phyloP scores from a whole-genome alignment of 2,329 filamentous ascomycete species.

The Tolypocladium paradoxum region DNA sequence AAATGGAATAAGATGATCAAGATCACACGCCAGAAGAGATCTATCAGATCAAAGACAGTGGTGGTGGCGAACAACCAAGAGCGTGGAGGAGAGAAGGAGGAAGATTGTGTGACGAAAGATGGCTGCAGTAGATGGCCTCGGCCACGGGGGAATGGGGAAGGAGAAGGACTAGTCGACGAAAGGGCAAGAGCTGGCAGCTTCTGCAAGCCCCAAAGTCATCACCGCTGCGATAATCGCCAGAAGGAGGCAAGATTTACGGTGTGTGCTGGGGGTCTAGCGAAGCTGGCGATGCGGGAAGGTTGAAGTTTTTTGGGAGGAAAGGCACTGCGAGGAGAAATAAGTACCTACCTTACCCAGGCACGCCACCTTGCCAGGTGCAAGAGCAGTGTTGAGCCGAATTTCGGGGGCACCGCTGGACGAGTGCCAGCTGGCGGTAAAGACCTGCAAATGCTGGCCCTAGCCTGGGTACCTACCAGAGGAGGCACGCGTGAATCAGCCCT shows the following conservation, averaged over 20 bases:
- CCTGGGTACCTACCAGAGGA: too few relatives aligned
- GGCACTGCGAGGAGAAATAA: neutral
- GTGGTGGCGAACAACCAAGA: constrained; percentile 10
- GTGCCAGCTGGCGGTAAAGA: neutral
- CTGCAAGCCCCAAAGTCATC: constrained; percentile 6
- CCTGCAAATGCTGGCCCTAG: neutral
- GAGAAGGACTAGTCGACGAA: constrained; percentile 5
- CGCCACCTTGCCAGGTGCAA: neutral
- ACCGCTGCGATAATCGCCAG: constrained; percentile 8
- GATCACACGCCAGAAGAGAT: constrained; percentile 16
- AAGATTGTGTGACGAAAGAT: constrained; percentile 1
- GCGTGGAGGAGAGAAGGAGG: constrained; percentile 3
- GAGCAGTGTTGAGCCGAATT: neutral
- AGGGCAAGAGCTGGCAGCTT: constrained; percentile 16
- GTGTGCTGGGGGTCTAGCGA: constrained; percentile 10
- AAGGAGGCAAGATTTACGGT: constrained; percentile 12
- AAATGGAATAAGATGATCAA: constrained; percentile 12
- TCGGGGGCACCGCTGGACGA: neutral
- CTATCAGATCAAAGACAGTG: constrained; percentile 17
- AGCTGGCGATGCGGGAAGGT: constrained; percentile 2
- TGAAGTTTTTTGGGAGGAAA: neutral
- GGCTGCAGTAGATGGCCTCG: constrained; percentile 3
- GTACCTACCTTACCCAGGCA: neutral
- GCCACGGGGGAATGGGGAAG: neutral
- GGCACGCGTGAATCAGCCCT: neutral